phyloP scores from a whole-genome alignment of 495 filamentous ascomycete species.

The Hypoxylon subgilvum region DNA sequence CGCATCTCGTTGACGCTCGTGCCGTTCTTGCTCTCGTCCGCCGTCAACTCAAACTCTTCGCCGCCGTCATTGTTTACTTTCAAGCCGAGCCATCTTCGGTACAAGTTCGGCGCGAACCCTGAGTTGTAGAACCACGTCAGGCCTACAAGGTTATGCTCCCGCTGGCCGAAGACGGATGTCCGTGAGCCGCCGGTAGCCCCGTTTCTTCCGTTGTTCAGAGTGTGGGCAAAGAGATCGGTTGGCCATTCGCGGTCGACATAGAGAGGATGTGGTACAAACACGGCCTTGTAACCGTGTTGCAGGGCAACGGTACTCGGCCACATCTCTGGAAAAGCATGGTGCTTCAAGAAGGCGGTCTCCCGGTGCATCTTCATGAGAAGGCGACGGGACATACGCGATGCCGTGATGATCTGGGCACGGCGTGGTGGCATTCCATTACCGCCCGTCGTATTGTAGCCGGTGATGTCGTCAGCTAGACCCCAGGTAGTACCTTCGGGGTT shows the following conservation, averaged over 20 bases:
- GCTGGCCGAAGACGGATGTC: constrained; percentile 78
- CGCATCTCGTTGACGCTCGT: constrained; percentile 54
- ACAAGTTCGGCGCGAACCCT: constrained; percentile 80
- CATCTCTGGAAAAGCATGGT: constrained; percentile 96
- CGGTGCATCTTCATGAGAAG: constrained; percentile 87
- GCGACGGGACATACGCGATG: constrained; percentile 78
- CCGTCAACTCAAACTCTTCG: constrained; percentile 75
- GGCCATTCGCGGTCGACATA: constrained; percentile 94
- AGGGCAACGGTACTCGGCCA: constrained; percentile 85
- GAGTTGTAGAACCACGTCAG: constrained; percentile 96
- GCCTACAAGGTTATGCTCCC: constrained; percentile 88
- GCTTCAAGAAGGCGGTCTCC: constrained; percentile 78
- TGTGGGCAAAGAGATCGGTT: constrained; percentile 72
- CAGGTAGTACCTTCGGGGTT: constrained; percentile 88
- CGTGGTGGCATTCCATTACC: constrained; percentile 69
- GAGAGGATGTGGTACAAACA: constrained; percentile 89
- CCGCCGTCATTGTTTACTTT: constrained; percentile 85
- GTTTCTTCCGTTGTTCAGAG: constrained; percentile 85
- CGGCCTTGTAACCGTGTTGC: constrained; percentile 94
- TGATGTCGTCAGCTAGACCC: constrained; percentile 84
- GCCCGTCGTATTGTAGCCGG: constrained; percentile 78
- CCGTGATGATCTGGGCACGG: constrained; percentile 85
- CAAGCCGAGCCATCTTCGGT: constrained; percentile 84
- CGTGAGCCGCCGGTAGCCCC: constrained; percentile 75
- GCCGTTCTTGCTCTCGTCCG: constrained; percentile 57